phyloP scores from a whole-genome alignment of 73 alveolate species.

The Tetrahymena malaccensis region DNA sequence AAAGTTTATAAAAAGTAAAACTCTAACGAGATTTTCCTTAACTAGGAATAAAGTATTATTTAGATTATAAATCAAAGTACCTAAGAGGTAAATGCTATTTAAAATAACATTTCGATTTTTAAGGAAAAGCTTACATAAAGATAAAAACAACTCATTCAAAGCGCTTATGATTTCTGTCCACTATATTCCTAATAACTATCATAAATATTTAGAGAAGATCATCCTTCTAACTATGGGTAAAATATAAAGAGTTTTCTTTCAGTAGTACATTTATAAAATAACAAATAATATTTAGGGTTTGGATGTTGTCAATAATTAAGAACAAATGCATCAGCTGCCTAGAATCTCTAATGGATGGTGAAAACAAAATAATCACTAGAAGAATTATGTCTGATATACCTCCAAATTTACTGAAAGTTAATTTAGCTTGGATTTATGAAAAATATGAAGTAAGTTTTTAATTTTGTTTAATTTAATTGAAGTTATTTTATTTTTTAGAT shows the following conservation, averaged over 20 bases:
- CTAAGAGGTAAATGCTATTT: neutral
- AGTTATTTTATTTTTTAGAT: neutral
- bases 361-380: neutral
- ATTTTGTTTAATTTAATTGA: neutral
- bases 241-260: neutral
- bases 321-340: neutral
- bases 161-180: neutral
- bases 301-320: neutral
- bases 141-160: neutral
- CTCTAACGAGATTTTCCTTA: neutral
- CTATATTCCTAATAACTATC: neutral
- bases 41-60: neutral
- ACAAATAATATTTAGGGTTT: neutral
- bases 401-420: neutral
- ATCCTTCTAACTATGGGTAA: neutral
- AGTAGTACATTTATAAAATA: neutral
- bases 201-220: neutral
- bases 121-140: neutral
- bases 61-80: neutral
- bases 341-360: neutral
- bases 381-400: neutral
- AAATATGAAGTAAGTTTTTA: neutral
- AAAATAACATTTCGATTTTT: neutral
- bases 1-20: neutral
- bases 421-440: neutral